Percentiles rank a stretch among this genome's conserved stretches.
phyloP scores from a whole-genome alignment of 2,329 filamentous ascomycete genomes.

The Phyllosticta ampelicida region DNA sequence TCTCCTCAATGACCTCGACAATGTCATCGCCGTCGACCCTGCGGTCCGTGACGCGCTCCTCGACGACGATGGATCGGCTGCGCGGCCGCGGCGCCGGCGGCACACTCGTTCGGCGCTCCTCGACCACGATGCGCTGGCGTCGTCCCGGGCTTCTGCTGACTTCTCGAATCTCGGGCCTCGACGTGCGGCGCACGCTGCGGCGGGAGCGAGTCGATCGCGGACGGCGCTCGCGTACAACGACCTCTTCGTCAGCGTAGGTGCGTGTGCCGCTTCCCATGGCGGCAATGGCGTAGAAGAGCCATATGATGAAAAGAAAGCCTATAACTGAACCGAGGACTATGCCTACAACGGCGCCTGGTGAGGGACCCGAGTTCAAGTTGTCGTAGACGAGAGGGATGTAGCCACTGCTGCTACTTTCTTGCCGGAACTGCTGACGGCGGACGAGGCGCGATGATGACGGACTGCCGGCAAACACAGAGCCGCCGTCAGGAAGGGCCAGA shows the following conservation, averaged over 20 bases:
- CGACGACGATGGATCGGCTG: conserved; percentile 32
- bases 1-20: conserved; percentile 50
- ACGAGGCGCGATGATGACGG: neutral
- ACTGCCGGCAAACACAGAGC: neutral
- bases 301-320: conserved; percentile 43
- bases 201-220: conserved; percentile 20
- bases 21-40: conserved; percentile 40
- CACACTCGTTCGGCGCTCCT: conserved; percentile 18
- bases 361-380: conserved; percentile 40
- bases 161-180: conserved; percentile 26
- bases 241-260: conserved; percentile 46
- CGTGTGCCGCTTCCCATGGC: conserved; percentile 23
- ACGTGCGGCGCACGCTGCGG: conserved; percentile 20
- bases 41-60: conserved; percentile 22
- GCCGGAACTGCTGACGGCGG: conserved; percentile 1
- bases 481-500: neutral
- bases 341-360: conserved; percentile 48
- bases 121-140: conserved; percentile 28
- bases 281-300: conserved; percentile 37
- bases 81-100: conserved; percentile 15
- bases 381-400: conserved; percentile 54
- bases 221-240: conserved; percentile 36
- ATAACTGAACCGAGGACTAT: conserved; percentile 47
- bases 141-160: conserved; percentile 27
- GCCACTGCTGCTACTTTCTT: conserved; percentile 19